phyloP scores from a whole-genome alignment of 1,139 yeast genomes.

The Torulaspora globosa region DNA sequence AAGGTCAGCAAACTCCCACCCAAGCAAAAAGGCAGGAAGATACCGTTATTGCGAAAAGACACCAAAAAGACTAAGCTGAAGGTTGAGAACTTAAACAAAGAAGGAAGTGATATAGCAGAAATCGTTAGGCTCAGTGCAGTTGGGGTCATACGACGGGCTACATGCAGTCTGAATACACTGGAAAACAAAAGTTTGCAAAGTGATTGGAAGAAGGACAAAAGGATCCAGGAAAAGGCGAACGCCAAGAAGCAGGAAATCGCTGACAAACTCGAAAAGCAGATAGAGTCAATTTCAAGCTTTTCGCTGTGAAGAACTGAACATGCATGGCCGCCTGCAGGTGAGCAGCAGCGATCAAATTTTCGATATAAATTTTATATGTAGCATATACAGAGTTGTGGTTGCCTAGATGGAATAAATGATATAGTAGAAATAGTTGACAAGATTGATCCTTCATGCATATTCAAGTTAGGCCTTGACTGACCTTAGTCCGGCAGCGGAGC shows the following conservation, averaged over 20 bases:
- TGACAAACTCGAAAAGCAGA: slow-evolving; percentile 51
- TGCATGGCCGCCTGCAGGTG: background rate
- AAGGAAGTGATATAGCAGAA: slow-evolving; percentile 16
- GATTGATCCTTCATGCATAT: background rate
- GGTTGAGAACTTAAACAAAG: slow-evolving; percentile 28
- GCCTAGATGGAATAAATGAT: slow-evolving; percentile 14
- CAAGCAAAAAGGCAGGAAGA: slow-evolving; percentile 16
- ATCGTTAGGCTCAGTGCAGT: slow-evolving; percentile 4
- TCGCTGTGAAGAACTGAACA: slow-evolving; percentile 33
- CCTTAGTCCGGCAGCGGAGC: slow-evolving; percentile 74
- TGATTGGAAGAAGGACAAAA: slow-evolving; percentile 45
- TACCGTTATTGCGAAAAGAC: slow-evolving; percentile 18
- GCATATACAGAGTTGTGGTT: slow-evolving; percentile 14
- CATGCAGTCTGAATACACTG: slow-evolving; percentile 21
- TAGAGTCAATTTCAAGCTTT: slow-evolving; percentile 56
- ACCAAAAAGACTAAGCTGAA: slow-evolving; percentile 28
- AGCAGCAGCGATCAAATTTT: background rate
- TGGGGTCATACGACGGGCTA: background rate
- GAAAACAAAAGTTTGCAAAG: slow-evolving; percentile 37
- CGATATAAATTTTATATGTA: slow-evolving; percentile 6
- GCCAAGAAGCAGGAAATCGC: slow-evolving; percentile 45
- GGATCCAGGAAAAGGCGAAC: slow-evolving; percentile 41
- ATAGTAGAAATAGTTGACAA: slow-evolving; percentile 5
- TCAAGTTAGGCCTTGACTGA: slow-evolving; percentile 53
- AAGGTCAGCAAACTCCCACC: slow-evolving; percentile 14